A percentile compares a stretch with the other conserved stretches of the same genome.
Evolutionary conservation across 306 rosid genomes (phyloP).

Genomic region (Rosa rugosa): DNA sequence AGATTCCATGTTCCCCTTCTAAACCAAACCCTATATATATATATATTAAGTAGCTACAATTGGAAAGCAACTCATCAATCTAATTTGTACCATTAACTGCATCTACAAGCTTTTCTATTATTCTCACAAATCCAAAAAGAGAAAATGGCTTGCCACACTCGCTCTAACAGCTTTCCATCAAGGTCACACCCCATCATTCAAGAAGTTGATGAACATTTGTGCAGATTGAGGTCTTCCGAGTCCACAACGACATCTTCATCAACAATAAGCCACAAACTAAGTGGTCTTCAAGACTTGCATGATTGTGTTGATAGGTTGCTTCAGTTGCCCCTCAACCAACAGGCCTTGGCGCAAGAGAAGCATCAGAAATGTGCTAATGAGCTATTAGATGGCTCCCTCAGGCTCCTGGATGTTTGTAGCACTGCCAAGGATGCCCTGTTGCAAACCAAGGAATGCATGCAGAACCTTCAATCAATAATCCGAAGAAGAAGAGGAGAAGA

Average conservation of each 20-base stretch:
- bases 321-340: slow-evolving; percentile 32
- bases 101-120: slow-evolving; percentile 2
- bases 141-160: slow-evolving; percentile 24
- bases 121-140: neutral
- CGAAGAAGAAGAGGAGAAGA: slow-evolving; percentile 21
- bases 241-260: slow-evolving; percentile 25
- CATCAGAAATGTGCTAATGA: slow-evolving; percentile 30
- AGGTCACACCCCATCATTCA: slow-evolving; percentile 38
- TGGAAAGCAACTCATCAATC: neutral
- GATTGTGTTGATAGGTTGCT: slow-evolving; percentile 34
- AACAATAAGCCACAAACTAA: slow-evolving; percentile 31
- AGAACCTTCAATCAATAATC: slow-evolving; percentile 32
- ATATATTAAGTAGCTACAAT: slow-evolving; percentile 2
- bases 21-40: slow-evolving; percentile 6
- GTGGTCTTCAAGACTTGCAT: slow-evolving; percentile 33
- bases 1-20: slow-evolving; percentile 33
- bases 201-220: slow-evolving; percentile 33
- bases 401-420: slow-evolving; percentile 32
- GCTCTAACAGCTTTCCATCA: slow-evolving; percentile 40
- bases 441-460: slow-evolving; percentile 31
- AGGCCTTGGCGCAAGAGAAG: slow-evolving; percentile 29
- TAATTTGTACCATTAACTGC: slow-evolving; percentile 3
- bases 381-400: slow-evolving; percentile 44
- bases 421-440: slow-evolving; percentile 6
- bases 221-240: slow-evolving; percentile 22